Conservation (phyloP, 345 rosid species). For the Aurinia saxatilis region DNA sequence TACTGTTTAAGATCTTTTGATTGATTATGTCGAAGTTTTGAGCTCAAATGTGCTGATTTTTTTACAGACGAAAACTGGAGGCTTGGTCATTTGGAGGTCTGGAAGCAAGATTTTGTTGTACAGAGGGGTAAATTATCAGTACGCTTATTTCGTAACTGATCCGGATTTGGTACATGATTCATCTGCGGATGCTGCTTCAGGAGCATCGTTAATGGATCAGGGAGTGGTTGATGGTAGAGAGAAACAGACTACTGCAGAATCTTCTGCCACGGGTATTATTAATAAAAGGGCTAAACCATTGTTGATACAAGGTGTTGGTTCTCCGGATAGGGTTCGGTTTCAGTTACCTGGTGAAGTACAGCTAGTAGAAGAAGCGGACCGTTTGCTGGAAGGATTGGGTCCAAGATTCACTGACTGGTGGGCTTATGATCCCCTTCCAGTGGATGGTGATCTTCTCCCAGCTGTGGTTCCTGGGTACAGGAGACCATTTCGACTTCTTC, state of each 20-base stretch:
- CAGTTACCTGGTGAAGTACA: conserved; percentile 74
- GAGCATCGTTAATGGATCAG: conserved; percentile 10
- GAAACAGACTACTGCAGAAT: conserved; percentile 12
- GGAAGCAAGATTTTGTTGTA: conserved; percentile 80
- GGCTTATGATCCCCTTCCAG: conserved; percentile 91
- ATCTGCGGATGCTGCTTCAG: conserved; percentile 28
- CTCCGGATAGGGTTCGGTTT: conserved; percentile 67
- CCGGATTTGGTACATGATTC: conserved; percentile 17
- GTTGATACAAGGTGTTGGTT: conserved; percentile 62
- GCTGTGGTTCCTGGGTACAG: conserved; percentile 67
- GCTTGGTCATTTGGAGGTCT: conserved; percentile 90
- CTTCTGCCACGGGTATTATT: conserved; percentile 21
- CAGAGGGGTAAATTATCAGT: conserved; percentile 70
- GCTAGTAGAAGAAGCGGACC: conserved; percentile 67
- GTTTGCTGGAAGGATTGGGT: conserved; percentile 77
- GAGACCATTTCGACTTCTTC: conserved; percentile 92
- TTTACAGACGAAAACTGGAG: conserved; percentile 91
- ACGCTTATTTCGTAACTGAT: conserved; percentile 68
- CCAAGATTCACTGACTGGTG: conserved; percentile 91
- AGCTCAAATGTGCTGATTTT: background rate
- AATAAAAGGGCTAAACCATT: conserved; percentile 26
- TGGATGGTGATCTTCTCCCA: conserved; percentile 91
- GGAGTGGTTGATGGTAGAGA: conserved; percentile 25
- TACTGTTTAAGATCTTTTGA: no score
- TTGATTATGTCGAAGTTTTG: no score